Evolutionary conservation across 106 monocot genomes (phyloP).

Genomic region (Vanilla planifolia): DNA sequence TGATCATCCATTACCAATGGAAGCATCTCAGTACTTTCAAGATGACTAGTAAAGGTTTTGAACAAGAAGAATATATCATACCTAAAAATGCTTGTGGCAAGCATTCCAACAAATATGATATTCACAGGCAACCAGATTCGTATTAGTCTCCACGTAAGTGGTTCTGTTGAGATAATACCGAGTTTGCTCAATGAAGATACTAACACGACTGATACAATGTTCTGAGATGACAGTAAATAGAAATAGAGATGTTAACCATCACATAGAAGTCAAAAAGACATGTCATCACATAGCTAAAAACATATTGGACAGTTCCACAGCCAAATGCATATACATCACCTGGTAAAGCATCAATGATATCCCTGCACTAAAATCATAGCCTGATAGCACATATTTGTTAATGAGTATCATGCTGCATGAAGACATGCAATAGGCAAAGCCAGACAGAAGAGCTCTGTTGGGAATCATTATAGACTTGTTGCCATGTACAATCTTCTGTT

Average conservation of each 20-base stretch:
- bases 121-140: constrained; percentile 91
- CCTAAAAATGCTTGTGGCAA: constrained; percentile 93
- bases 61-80: constrained; percentile 13
- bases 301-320: background rate
- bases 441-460: constrained; percentile 84
- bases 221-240: constrained; percentile 45
- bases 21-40: too few relatives aligned
- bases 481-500: constrained; percentile 25
- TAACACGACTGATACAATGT: constrained; percentile 77
- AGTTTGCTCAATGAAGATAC: constrained; percentile 51
- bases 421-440: constrained; percentile 87
- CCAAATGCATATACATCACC: constrained; percentile 31
- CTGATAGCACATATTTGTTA: constrained; percentile 86
- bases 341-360: constrained; percentile 94
- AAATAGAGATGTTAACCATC: background rate
- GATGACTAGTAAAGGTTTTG: background rate
- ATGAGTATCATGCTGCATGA: constrained; percentile 99
- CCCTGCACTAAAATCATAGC: constrained; percentile 86
- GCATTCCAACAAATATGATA: constrained; percentile 98
- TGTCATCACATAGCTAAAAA: background rate
- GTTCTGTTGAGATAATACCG: constrained; percentile 73
- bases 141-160: constrained; percentile 79
- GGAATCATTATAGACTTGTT: constrained; percentile 45
- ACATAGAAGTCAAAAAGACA: background rate
- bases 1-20: too few relatives aligned